These are phyloP conservation scores for Warburgia ugandensis DNA, from an alignment of 164 flowering plant species.

Conservation along the genomic window DNA sequence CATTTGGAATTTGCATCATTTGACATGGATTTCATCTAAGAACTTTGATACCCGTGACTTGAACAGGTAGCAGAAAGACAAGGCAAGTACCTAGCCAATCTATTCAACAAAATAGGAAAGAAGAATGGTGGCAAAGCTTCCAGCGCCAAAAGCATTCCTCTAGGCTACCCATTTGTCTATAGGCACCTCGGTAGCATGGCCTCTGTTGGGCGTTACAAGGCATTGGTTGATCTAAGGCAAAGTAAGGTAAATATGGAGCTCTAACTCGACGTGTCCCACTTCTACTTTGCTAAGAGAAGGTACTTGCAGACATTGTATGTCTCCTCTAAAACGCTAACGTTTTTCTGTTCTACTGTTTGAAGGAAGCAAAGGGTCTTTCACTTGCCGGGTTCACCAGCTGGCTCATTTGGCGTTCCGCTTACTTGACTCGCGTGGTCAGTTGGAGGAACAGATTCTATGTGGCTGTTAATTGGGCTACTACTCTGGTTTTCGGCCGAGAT, in stretches of 20 bases:
- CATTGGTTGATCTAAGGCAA: conserved; percentile 73
- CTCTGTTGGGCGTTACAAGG: conserved; percentile 75
- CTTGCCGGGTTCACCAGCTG: conserved; percentile 71
- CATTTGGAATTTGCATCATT: too few species aligned
- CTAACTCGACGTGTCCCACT: too few species aligned
- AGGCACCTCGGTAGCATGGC: conserved; percentile 92
- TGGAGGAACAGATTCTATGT: conserved; percentile 92
- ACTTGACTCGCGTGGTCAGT: conserved; percentile 72
- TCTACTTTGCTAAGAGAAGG: too few species aligned
- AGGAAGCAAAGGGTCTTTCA: conserved; percentile 67
- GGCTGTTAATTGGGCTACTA: conserved; percentile 83
- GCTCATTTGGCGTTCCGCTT: conserved; percentile 96
- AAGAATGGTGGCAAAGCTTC: conserved; percentile 64
- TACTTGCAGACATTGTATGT: too few species aligned
- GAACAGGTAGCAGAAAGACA: conserved; percentile 84
- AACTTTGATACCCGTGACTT: too few species aligned
- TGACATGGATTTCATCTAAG: too few species aligned
- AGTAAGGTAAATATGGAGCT: conserved; percentile 83
- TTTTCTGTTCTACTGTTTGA: too few species aligned
- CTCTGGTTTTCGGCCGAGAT: conserved; percentile 72
- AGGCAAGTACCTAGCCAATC: conserved; percentile 60
- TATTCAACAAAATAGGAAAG: conserved; percentile 55
- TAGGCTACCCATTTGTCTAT: conserved; percentile 80
- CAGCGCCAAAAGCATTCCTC: conserved; percentile 31
- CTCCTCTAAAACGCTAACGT: too few species aligned